Percentiles rank a stretch among this genome's conserved stretches.
Evolutionary conservation across 176 grass and related monocot species (phyloP).

Genomic region (Canna indica): DNA sequence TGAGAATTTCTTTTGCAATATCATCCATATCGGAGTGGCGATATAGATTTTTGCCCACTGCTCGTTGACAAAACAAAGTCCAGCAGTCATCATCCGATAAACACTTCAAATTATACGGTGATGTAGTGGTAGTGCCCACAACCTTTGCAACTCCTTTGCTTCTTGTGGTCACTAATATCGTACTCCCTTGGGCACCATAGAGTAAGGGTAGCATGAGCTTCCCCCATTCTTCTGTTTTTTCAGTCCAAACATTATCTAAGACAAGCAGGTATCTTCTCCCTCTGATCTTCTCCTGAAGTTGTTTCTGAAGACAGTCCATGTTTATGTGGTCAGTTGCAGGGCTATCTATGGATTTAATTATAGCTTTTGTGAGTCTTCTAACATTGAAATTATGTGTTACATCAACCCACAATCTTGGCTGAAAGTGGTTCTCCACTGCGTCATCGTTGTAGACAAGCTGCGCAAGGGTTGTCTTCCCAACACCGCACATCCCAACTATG

Average conservation of each 20-base stretch:
- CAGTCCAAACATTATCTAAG: conserved; percentile 33
- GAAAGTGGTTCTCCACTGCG: conserved; percentile 9
- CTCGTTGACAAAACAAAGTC: conserved; percentile 19
- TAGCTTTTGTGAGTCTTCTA: conserved; percentile 15
- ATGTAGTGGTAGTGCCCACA: neutral
- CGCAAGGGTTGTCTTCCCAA: conserved; percentile 36
- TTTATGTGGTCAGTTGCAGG: neutral
- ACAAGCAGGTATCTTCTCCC: conserved; percentile 41
- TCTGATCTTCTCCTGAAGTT: neutral
- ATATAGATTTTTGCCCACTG: neutral
- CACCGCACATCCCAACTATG: conserved; percentile 25
- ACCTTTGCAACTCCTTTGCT: conserved; percentile 4
- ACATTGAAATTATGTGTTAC: conserved; percentile 22
- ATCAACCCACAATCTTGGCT: conserved; percentile 33
- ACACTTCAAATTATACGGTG: conserved; percentile 1
- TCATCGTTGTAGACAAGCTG: conserved; percentile 21
- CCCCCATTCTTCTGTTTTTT: conserved; percentile 20
- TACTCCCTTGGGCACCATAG: conserved; percentile 26
- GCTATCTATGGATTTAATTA: conserved; percentile 25
- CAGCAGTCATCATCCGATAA: conserved; percentile 24
- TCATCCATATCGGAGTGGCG: neutral
- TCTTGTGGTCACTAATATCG: conserved; percentile 39
- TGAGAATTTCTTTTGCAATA: conserved; percentile 20
- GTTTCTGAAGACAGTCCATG: conserved; percentile 14
- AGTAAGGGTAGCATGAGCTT: conserved; percentile 17